These are phyloP conservation scores for Ascochyta clinopodiicola DNA, from an alignment of 2,329 filamentous ascomycete genomes.

Conservation along the genomic window DNA sequence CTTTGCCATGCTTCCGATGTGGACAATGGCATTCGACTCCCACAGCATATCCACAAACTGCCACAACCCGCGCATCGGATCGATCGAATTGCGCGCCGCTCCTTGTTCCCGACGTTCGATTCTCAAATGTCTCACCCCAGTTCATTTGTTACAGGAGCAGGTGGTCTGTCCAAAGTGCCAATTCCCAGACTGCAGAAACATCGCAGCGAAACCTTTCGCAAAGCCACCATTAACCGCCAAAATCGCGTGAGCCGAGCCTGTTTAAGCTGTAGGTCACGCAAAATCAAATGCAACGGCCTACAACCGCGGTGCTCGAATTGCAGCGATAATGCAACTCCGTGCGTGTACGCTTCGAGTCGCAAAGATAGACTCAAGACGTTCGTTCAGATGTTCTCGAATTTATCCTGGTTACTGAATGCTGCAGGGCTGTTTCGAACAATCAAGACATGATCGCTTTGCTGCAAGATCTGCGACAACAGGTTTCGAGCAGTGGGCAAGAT, in stretches of 20 bases:
- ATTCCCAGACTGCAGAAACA: constrained; percentile 35
- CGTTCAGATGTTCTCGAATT: constrained; percentile 7
- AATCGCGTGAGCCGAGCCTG: constrained; percentile 42
- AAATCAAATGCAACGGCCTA: constrained; percentile 48
- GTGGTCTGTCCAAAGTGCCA: constrained; percentile 27
- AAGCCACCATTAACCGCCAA: constrained; percentile 17
- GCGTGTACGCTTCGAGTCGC: constrained; percentile 44
- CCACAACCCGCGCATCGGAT: constrained; percentile 3
- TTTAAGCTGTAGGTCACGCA: constrained; percentile 43
- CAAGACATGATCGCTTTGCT: constrained; percentile 39
- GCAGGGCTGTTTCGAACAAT: constrained; percentile 37
- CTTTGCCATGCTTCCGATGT: constrained; percentile 1
- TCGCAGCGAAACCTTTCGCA: constrained; percentile 24
- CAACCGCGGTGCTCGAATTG: constrained; percentile 46
- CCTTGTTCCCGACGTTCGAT: background rate
- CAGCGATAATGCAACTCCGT: constrained; percentile 31
- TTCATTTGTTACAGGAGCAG: background rate
- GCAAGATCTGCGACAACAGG: constrained; percentile 24
- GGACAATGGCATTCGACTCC: background rate
- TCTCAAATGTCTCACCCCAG: constrained; percentile 6
- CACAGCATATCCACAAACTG: constrained; percentile 4
- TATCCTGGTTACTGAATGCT: constrained; percentile 8
- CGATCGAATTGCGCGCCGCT: constrained; percentile 1
- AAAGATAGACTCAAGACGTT: constrained; percentile 46
- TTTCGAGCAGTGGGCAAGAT: constrained; percentile 14